Evolutionary conservation across 2,329 filamentous ascomycete genomes (phyloP).

Genomic region (Pestalotiopsis sp.): DNA sequence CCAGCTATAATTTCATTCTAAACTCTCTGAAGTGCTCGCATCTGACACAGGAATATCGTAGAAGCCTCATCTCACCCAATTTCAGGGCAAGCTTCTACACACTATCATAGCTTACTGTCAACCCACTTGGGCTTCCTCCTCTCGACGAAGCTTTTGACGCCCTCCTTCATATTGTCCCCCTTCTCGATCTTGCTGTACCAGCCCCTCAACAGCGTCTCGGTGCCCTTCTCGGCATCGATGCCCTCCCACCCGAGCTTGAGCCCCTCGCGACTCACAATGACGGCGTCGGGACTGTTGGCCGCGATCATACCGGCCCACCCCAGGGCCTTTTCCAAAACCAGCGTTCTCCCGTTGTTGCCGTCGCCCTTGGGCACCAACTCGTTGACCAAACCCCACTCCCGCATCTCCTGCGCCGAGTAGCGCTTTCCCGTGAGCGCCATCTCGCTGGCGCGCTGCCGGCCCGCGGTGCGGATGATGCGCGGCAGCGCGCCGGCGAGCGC

Average conservation of each 20-base stretch:
- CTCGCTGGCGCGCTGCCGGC: conserved; percentile 70
- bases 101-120: conserved; percentile 58
- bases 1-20: too few species aligned
- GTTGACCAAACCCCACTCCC: conserved; percentile 72
- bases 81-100: neutral
- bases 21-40: too few species aligned
- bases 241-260: conserved; percentile 74
- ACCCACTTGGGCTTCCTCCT: conserved; percentile 71
- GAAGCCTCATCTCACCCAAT: neutral
- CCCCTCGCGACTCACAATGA: conserved; percentile 74
- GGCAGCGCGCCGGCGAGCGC: conserved; percentile 73
- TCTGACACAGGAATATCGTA: neutral
- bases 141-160: conserved; percentile 75
- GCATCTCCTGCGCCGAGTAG: conserved; percentile 61
- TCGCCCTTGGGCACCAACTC: conserved; percentile 49
- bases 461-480: conserved; percentile 66
- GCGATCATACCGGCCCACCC: conserved; percentile 63
- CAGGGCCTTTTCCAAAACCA: conserved; percentile 61
- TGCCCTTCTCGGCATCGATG: conserved; percentile 65
- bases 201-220: conserved; percentile 56
- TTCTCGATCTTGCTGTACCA: conserved; percentile 63
- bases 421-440: conserved; percentile 67
- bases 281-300: conserved; percentile 72
- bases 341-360: conserved; percentile 31
- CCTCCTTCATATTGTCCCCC: conserved; percentile 76